phyloP scores from a whole-genome alignment of 306 rosid genomes.

The Cicer yamashitae region DNA sequence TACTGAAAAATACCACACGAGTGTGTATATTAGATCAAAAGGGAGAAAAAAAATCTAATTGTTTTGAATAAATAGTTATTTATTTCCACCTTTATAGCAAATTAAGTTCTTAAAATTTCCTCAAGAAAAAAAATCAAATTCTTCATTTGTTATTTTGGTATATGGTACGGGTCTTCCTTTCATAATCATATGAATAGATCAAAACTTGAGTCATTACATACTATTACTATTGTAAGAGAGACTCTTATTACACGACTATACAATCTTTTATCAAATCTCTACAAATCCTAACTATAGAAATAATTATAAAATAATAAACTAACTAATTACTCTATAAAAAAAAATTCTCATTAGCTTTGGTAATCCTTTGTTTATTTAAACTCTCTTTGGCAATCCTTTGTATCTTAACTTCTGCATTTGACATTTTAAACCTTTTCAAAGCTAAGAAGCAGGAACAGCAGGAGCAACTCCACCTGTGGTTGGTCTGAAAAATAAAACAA shows the following conservation, averaged over 20 bases:
- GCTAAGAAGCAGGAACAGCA: constrained; percentile 43
- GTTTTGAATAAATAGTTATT: no score
- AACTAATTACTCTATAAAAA: not conserved
- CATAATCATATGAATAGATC: not conserved
- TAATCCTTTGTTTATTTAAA: constrained; percentile 51
- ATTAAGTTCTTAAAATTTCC: no score
- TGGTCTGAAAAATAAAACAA: constrained; percentile 60
- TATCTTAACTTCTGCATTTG: not conserved
- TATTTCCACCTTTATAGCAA: no score
- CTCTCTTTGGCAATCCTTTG: constrained; percentile 25
- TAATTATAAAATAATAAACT: not conserved
- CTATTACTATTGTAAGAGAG: not conserved
- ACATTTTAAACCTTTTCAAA: constrained; percentile 45
- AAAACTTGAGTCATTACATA: not conserved
- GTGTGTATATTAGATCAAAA: no score
- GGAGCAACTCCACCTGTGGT: constrained; percentile 88
- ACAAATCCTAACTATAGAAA: not conserved
- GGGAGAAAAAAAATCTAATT: no score
- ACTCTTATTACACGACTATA: not conserved
- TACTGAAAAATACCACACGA: no score
- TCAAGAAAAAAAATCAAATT: not conserved
- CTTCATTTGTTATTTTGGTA: not conserved
- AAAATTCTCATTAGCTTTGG: constrained; percentile 31
- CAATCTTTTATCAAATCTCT: not conserved
- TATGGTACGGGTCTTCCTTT: not conserved